These are phyloP conservation scores for Scenedesmus sp. DNA, from an alignment of 163 green algal species.

Conservation along the genomic window DNA sequence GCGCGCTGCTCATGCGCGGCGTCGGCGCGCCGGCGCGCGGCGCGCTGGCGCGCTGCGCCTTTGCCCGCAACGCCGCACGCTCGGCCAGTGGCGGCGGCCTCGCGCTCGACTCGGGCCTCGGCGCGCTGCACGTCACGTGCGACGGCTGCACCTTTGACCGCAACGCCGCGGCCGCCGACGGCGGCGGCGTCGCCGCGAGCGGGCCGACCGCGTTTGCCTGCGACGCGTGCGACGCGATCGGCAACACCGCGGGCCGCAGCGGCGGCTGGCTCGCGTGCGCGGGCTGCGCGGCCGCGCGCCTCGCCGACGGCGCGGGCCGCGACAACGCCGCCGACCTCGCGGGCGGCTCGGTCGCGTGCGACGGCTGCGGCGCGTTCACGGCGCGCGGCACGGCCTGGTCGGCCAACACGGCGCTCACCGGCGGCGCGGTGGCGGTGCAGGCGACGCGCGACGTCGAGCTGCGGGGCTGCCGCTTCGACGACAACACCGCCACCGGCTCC, in stretches of 20 bases:
- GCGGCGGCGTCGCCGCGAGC: conserved; percentile 5
- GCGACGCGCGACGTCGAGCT: background rate
- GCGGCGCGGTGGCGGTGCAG: conserved; percentile 16
- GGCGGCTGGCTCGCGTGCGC: conserved; percentile 26
- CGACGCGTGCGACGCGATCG: background rate
- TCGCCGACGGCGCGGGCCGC: background rate
- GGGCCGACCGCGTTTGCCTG: conserved; percentile 14
- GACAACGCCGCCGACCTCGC: background rate
- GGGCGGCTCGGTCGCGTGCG: conserved; percentile 7
- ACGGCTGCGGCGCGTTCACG: conserved; percentile 3
- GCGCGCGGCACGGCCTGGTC: background rate
- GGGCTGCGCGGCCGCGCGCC: background rate
- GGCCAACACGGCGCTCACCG: background rate
- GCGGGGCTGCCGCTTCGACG: background rate
- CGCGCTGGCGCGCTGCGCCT: background rate
- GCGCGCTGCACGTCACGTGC: background rate
- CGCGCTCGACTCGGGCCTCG: conserved; percentile 16
- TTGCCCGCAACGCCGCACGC: background rate
- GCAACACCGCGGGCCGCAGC: conserved; percentile 1
- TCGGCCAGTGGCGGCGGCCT: conserved; percentile 1
- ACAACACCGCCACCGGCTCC: background rate
- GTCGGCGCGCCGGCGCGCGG: background rate
- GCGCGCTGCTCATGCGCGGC: background rate
- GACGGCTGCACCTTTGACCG: conserved; percentile 9
- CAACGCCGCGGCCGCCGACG: background rate